Evolutionary conservation across 495 filamentous ascomycete genomes (phyloP), one percentile per base, ranked within the genome.

Genomic region (Neurospora sp.): DNA sequence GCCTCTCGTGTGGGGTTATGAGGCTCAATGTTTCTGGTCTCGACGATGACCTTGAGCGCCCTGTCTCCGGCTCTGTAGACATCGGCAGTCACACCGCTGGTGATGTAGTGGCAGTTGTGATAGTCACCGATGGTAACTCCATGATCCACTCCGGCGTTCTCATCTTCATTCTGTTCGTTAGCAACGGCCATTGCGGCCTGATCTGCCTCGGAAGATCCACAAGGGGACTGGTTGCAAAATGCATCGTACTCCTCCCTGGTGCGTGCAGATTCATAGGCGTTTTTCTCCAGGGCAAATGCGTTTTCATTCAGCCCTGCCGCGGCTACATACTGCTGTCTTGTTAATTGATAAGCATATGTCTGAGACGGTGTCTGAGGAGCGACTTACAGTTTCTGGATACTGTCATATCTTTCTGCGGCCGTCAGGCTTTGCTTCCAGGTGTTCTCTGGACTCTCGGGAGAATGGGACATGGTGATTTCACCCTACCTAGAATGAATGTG

Each of bases 31-130:
- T 90, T 87, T 22, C 84, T 78, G 69, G 90, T 90, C 17, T 93
- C 93, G 14, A 86, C 89, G 14, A 94, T 97, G 59, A 97, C 88
- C 80, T 99, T 99, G 38, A 99, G 82, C n/a, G 96, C 95, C 8
- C 91, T 85, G 9, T 89, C 68, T 53, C 82, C 69, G 75, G 80
- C 80, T 70, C 80, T 75, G 83, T 95, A 98, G 68, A 99, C 90
- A 42, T 87, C 87, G 37, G 96, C 96, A 77, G 93, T 94, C 8
- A 96, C 83, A 35, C 96, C 96, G 72, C 89, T 89, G 70, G 85
- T 87, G 75, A 92, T 81, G 79, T 92, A 90, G 35, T 87, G 83
- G 77, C 93, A 96, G 65, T 89, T 84, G 35, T 76, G 78, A 79
- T 95, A 97, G 40, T 80, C 81, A 8, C 96, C 96, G 76, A 98